Percentiles rank a stretch among this genome's conserved stretches.
Conservation (phyloP, 2,329 filamentous ascomycete species). For the Penicillium rolfsii region DNA sequence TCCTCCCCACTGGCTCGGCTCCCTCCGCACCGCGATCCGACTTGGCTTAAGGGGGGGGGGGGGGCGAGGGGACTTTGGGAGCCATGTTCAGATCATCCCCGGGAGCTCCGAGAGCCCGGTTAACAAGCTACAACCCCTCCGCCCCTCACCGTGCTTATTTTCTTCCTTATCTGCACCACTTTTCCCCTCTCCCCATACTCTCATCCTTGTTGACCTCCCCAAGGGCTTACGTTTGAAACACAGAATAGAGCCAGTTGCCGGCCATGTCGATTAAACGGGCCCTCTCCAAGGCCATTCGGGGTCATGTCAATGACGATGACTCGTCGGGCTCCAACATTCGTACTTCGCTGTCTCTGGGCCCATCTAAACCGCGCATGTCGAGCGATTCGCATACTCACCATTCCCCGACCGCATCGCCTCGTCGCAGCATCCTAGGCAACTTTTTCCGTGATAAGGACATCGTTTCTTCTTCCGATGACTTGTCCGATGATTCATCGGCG, state of each 20-base stretch:
- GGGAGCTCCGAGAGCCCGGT: neutral
- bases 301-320: constrained; percentile 32
- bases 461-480: constrained; percentile 48
- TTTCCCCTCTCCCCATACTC: neutral
- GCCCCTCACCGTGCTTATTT: neutral
- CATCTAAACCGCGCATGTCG: constrained; percentile 19
- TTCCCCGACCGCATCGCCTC: constrained; percentile 36
- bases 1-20: constrained; percentile 1
- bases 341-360: constrained; percentile 21
- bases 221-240: neutral
- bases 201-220: no score
- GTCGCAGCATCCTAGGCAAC: constrained; percentile 46
- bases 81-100: neutral
- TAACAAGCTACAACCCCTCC: neutral
- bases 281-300: constrained; percentile 45
- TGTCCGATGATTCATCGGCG: constrained; percentile 44
- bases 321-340: constrained; percentile 28
- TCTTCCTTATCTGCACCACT: neutral
- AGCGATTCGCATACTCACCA: constrained; percentile 12
- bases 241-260: constrained; percentile 8
- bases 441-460: constrained; percentile 49
- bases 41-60: neutral
- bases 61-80: neutral
- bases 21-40: neutral
- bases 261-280: constrained; percentile 55